Evolutionary conservation across 1,284 basidiomycete species (phyloP).

Genomic region (Austroboletus niveus): DNA sequence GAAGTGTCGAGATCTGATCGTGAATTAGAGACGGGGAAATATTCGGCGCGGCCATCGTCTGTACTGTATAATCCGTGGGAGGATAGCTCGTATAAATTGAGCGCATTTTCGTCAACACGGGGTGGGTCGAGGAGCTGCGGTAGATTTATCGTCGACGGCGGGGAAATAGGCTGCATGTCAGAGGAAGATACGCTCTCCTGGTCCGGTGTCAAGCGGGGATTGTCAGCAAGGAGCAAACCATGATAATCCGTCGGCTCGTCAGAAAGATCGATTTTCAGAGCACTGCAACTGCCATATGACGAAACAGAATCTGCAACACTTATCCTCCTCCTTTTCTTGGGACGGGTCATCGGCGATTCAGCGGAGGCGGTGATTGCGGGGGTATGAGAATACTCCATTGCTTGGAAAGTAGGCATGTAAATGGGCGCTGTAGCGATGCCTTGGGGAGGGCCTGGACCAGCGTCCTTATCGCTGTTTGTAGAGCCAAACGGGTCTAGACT

Average conservation of each 20-base stretch:
- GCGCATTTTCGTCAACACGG: slow-evolving; percentile 20
- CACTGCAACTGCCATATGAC: slow-evolving; percentile 31
- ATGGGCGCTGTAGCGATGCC: slow-evolving; percentile 31
- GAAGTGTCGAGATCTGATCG: slow-evolving; percentile 37
- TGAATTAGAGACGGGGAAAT: slow-evolving; percentile 43
- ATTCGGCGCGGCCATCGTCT: slow-evolving; percentile 34
- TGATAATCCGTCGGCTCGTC: slow-evolving; percentile 20
- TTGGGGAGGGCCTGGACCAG: slow-evolving; percentile 31
- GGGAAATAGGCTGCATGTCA: slow-evolving; percentile 36
- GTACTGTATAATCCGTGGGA: slow-evolving; percentile 19
- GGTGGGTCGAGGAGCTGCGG: slow-evolving; percentile 31
- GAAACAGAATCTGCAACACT: slow-evolving; percentile 36
- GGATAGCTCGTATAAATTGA: slow-evolving; percentile 29
- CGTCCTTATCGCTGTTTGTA: slow-evolving; percentile 36
- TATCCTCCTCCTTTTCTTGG: slow-evolving; percentile 37
- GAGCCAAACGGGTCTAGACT: slow-evolving; percentile 49
- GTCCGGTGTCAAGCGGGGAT: slow-evolving; percentile 34
- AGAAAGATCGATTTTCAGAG: slow-evolving; percentile 24
- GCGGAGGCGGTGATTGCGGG: slow-evolving; percentile 30
- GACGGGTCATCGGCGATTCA: slow-evolving; percentile 28
- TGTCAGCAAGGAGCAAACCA: slow-evolving; percentile 25
- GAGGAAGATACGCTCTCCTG: slow-evolving; percentile 36
- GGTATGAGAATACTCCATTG: slow-evolving; percentile 42
- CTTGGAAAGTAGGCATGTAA: slow-evolving; percentile 48
- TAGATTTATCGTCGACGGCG: slow-evolving; percentile 29